Evolutionary conservation across 2,329 filamentous ascomycete species (phyloP), one percentile per base, ranked within the genome.

Genomic region (Rhynchosporium agropyri): DNA sequence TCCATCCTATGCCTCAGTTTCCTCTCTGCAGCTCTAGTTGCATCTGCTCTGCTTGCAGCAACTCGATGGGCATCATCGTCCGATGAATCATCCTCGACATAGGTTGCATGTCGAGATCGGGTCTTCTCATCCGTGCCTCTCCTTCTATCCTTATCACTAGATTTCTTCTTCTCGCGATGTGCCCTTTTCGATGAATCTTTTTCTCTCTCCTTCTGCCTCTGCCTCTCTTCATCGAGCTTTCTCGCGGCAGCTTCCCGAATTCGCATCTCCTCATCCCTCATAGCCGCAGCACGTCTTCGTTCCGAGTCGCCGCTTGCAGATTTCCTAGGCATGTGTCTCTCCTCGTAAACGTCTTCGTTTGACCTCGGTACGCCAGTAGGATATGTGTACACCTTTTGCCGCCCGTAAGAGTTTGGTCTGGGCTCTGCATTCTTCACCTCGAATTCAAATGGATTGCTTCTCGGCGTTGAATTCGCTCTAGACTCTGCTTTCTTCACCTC

Each of bases 311-410:
- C 83, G 61, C 79, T 81, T 1, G 79, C 71, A 4, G 81, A 74
- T 20, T 82, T 81, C 54, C 81, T 78, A 5, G 80, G 75, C 10
- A 75, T 70, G 46, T 67, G 61, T 61, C 70, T 65, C 15, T 79
- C 75, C 29, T 85, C 81, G 63, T 81, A 83, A 9, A 80, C 78
- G 29, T 83, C 80, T 15, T 84, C 83, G 65, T 77, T 83, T 8
- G 81, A 81, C 64, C 67, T 67, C 31, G 69, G 65, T 42, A 49
- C 60, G 6, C 12, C 33, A 10, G 64, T 56, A 1, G 68, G 62
- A 46, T 70, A 66, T 4, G 67, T 60, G 63, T 72, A 73, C 20
- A 75, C 74, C 68, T 72, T 76, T 45, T 71, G 58, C 9, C 76
- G 71, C n/a, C 72, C 58, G 65, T 79, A 79, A 10, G 75, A 74